These are phyloP conservation scores for Stachybotrys chlorohalonatus DNA, from an alignment of 2,329 filamentous ascomycete species.

Conservation along the genomic window DNA sequence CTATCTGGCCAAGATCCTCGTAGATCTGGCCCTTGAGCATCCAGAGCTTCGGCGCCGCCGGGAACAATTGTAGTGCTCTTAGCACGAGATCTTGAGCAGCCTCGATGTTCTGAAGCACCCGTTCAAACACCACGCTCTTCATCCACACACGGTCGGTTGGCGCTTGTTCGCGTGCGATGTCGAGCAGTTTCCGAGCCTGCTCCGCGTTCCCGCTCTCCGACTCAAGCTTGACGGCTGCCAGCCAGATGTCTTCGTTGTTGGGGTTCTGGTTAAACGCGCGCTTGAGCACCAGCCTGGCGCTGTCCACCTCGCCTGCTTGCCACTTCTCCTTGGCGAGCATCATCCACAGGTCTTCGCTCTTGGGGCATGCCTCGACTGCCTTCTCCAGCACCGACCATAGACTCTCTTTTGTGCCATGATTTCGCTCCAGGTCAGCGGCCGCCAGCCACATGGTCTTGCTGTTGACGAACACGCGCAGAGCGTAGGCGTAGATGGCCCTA, in stretches of 20 bases:
- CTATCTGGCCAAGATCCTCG: slow-evolving; percentile 67
- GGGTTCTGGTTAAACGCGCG: slow-evolving; percentile 91
- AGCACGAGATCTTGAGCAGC: slow-evolving; percentile 80
- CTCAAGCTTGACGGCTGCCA: slow-evolving; percentile 92
- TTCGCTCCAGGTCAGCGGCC: slow-evolving; percentile 83
- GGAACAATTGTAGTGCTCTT: slow-evolving; percentile 79
- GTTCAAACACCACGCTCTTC: slow-evolving; percentile 89
- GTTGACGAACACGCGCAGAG: slow-evolving; percentile 79
- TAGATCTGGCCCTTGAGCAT: slow-evolving; percentile 99
- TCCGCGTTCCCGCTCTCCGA: slow-evolving; percentile 78
- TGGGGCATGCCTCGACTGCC: slow-evolving; percentile 86
- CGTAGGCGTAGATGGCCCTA: slow-evolving; percentile 86
- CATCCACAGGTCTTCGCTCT: slow-evolving; percentile 89
- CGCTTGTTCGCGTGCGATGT: slow-evolving; percentile 76
- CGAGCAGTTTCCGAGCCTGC: slow-evolving; percentile 72
- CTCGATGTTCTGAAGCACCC: slow-evolving; percentile 70
- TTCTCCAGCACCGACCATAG: slow-evolving; percentile 83
- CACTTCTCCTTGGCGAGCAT: slow-evolving; percentile 92
- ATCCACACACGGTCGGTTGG: slow-evolving; percentile 96
- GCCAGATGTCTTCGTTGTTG: slow-evolving; percentile 96
- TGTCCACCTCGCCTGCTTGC: slow-evolving; percentile 79
- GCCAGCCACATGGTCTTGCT: slow-evolving; percentile 85
- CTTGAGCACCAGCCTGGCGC: slow-evolving; percentile 75
- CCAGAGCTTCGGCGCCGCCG: slow-evolving; percentile 80
- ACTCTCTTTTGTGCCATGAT: slow-evolving; percentile 74